These are phyloP conservation scores for Candida ficus DNA, from an alignment of 805 yeast species.

Conservation along the genomic window DNA sequence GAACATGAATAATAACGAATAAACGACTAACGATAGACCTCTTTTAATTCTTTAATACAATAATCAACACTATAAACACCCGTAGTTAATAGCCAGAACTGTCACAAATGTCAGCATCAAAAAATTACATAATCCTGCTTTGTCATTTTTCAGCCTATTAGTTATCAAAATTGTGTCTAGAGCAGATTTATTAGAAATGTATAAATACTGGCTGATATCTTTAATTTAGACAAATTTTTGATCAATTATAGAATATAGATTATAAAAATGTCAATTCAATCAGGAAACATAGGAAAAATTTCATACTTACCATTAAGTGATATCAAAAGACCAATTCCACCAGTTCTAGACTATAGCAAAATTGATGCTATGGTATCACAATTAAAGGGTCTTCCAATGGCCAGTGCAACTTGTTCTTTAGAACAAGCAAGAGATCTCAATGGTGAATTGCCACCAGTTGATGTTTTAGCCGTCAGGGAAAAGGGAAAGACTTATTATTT, in stretches of 20 bases:
- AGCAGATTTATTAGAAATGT: neutral
- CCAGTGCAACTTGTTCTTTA: constrained; percentile 52
- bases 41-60: no score
- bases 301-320: constrained; percentile 59
- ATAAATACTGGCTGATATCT: neutral
- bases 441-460: constrained; percentile 80
- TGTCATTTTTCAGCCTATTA: no score
- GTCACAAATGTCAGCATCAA: no score
- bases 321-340: constrained; percentile 79
- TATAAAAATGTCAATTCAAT: constrained; percentile 59
- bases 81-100: no score
- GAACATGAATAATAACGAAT: no score
- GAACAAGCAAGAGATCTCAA: constrained; percentile 30
- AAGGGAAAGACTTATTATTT: constrained; percentile 59
- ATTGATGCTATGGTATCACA: constrained; percentile 79
- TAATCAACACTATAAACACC: no score
- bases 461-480: constrained; percentile 64
- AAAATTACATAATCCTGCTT: neutral
- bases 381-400: constrained; percentile 56
- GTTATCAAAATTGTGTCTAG: constrained; percentile 1
- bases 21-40: no score
- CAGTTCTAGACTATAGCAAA: constrained; percentile 69
- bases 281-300: constrained; percentile 45
- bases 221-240: neutral
- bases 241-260: neutral